These are phyloP conservation scores for Chalciporus pseudorubinellus DNA, from an alignment of 768 basidiomycete species.

Conservation along the genomic window DNA sequence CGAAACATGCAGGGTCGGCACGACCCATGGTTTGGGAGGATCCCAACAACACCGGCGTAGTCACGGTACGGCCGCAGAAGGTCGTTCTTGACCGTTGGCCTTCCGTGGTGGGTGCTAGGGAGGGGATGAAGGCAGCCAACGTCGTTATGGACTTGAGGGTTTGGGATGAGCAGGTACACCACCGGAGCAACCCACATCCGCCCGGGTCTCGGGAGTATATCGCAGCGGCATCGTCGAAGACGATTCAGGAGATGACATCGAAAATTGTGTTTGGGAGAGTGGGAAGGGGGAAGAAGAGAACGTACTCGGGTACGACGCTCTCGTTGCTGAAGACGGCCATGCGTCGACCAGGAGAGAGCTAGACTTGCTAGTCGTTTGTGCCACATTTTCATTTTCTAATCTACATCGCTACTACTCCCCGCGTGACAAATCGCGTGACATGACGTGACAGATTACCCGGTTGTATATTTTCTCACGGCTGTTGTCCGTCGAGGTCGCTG, in stretches of 20 bases:
- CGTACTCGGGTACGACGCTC: slow-evolving; percentile 4
- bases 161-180: slow-evolving; percentile 30
- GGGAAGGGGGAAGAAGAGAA: slow-evolving; percentile 2
- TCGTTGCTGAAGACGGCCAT: slow-evolving; percentile 22
- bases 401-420: too few species aligned
- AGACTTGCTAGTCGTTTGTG: too few species aligned
- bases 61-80: slow-evolving; percentile 28
- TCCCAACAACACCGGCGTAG: slow-evolving; percentile 26
- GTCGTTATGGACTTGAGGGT: slow-evolving; percentile 34
- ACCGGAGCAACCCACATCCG: slow-evolving; percentile 41
- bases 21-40: slow-evolving; percentile 30
- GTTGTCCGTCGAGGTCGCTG: slow-evolving; percentile 6
- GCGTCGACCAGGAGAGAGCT: slow-evolving; percentile 1
- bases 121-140: slow-evolving; percentile 38
- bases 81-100: slow-evolving; percentile 40
- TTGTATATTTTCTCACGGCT: slow-evolving; percentile 26
- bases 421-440: slow-evolving; percentile 28
- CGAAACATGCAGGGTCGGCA: slow-evolving; percentile 14
- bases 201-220: slow-evolving; percentile 54
- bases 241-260: slow-evolving; percentile 19
- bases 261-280: slow-evolving; percentile 3
- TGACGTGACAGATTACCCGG: slow-evolving; percentile 24
- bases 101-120: slow-evolving; percentile 42
- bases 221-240: slow-evolving; percentile 26
- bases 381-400: too few species aligned